A percentile compares a stretch with the other conserved stretches of the same genome.
Conservation (phyloP, 371 early-diverging fungal species). For the Gilbertella persicaria region DNA sequence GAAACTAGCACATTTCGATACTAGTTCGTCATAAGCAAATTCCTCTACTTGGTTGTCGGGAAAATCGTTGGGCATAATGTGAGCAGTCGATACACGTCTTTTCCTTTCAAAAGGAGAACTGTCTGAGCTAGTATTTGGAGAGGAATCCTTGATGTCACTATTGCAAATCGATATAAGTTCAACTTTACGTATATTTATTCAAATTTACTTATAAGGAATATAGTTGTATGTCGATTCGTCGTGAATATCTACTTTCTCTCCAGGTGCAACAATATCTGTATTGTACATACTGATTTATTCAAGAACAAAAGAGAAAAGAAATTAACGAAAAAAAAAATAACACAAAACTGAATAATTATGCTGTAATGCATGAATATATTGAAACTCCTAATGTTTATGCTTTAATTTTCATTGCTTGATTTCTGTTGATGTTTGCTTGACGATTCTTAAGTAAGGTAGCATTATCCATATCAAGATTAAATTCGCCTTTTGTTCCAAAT, state of each 20-base stretch:
- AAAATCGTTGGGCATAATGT: background rate
- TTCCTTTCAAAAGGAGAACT: background rate
- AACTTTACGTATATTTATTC: background rate
- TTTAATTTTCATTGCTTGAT: background rate
- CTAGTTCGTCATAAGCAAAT: constrained; percentile 20
- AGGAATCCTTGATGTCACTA: background rate
- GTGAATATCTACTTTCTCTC: constrained; percentile 17
- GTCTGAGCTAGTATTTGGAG: background rate
- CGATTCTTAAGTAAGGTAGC: constrained; percentile 52
- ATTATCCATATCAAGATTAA: constrained; percentile 47
- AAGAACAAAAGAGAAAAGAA: constrained; percentile 1
- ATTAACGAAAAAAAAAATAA: constrained; percentile 4
- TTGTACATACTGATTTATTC: background rate
- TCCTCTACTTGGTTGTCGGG: background rate
- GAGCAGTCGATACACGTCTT: background rate
- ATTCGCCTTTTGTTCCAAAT: constrained; percentile 24
- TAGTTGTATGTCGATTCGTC: constrained; percentile 3
- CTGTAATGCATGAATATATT: too few relatives aligned
- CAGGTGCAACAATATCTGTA: constrained; percentile 22
- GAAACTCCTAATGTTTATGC: background rate
- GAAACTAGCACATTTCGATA: constrained; percentile 10
- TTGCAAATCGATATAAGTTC: background rate
- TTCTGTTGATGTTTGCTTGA: background rate
- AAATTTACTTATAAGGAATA: constrained; percentile 11
- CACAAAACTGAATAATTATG: too few relatives aligned